Evolutionary conservation across 2,329 filamentous ascomycete genomes (phyloP).

Genomic region (Fusarium circinatum): DNA sequence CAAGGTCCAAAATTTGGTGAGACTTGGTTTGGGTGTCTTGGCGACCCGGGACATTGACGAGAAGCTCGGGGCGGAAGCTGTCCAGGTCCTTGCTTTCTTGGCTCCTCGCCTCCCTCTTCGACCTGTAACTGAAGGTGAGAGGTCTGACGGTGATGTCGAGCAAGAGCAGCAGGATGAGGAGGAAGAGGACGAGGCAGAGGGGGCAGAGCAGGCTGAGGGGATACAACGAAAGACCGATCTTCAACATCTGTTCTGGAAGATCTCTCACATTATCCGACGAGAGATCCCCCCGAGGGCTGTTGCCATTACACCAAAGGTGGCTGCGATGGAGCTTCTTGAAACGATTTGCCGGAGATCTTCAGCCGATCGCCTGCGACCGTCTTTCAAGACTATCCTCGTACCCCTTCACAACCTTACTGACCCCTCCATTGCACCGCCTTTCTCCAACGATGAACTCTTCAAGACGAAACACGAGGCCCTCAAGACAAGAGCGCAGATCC

Average conservation of each 20-base stretch:
- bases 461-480: constrained; percentile 75
- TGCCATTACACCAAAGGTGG: constrained; percentile 77
- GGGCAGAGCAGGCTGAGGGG: constrained; percentile 56
- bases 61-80: constrained; percentile 79
- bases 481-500: constrained; percentile 76
- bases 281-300: constrained; percentile 73
- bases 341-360: constrained; percentile 73
- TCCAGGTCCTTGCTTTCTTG: constrained; percentile 86
- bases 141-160: constrained; percentile 51
- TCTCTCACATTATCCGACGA: constrained; percentile 81
- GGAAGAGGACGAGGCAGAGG: constrained; percentile 57
- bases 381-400: constrained; percentile 68
- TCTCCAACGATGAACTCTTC: constrained; percentile 76
- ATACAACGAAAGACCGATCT: constrained; percentile 59
- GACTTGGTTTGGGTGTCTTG: constrained; percentile 63
- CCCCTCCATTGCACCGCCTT: constrained; percentile 75
- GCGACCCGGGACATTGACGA: constrained; percentile 74
- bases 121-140: constrained; percentile 52
- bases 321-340: constrained; percentile 78
- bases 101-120: constrained; percentile 64
- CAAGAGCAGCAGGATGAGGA: constrained; percentile 57
- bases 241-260: constrained; percentile 80
- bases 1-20: constrained; percentile 70
- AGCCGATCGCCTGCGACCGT: constrained; percentile 65
- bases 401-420: constrained; percentile 87